A percentile compares a stretch with the other conserved stretches of the same genome.
Conservation (phyloP, 1,284 basidiomycete species). For the Heliocybe sulcata region DNA sequence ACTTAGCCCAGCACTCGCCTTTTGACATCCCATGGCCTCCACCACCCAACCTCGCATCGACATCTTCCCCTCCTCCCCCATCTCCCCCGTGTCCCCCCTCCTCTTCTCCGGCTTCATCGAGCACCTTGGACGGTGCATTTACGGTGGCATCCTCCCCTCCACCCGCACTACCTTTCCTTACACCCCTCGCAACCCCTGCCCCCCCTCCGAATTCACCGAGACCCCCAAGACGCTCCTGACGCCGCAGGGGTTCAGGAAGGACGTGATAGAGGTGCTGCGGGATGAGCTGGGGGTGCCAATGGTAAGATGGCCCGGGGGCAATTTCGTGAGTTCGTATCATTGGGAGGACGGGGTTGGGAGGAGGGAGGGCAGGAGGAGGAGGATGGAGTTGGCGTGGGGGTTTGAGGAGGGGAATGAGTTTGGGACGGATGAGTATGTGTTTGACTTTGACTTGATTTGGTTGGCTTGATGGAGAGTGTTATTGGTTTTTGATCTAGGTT, state of each 20-base stretch:
- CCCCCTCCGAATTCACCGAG: conserved; percentile 16
- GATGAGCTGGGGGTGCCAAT: conserved; percentile 49
- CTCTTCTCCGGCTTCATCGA: conserved; percentile 60
- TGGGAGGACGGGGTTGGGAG: conserved; percentile 67
- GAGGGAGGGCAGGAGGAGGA: conserved; percentile 38
- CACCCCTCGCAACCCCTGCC: conserved; percentile 18
- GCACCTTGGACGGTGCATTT: conserved; percentile 57
- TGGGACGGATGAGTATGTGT: conserved; percentile 45
- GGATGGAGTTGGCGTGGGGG: conserved; percentile 62
- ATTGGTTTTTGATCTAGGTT: conserved; percentile 25
- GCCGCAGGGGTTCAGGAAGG: conserved; percentile 41
- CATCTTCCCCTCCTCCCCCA: conserved; percentile 17
- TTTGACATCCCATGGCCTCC: not conserved
- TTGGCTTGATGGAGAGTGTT: not conserved
- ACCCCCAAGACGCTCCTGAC: conserved; percentile 17
- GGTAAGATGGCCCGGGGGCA: conserved; percentile 55
- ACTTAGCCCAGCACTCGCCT: too few relatives aligned
- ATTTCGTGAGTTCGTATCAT: conserved; percentile 55
- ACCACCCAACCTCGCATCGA: conserved; percentile 9
- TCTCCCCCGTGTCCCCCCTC: conserved; percentile 16
- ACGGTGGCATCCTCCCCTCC: conserved; percentile 46
- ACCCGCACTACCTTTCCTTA: conserved; percentile 28
- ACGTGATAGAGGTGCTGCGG: conserved; percentile 43
- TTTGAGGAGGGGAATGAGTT: conserved; percentile 59
- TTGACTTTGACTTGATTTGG: not conserved